Evolutionary conservation across 108 stramenopile genomes (phyloP), one percentile per base, ranked within the genome.

Genomic region (Skeletonema tropicum): DNA sequence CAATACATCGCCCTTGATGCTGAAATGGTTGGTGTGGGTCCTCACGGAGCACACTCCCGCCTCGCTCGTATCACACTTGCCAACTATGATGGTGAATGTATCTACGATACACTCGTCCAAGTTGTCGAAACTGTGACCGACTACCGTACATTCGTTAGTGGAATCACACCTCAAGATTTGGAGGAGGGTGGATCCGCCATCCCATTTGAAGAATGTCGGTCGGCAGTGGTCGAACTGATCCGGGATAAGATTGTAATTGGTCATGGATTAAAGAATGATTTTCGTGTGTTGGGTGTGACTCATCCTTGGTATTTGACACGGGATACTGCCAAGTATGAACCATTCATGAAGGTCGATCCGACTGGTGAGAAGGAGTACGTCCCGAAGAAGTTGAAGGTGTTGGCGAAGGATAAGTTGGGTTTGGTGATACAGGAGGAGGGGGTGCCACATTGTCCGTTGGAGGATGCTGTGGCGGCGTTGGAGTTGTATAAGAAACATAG

Each of bases 11-110:
- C 86, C 12, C 75, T 99, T 58, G 92, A 96, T 35, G 95, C 94
- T 55, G 98, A 97, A 74, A 96, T 97, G 94, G 98, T 99, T 0
- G 94, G 94, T 26, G 87, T 95, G 2, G 89, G 89, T 7, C 41
- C 60, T 3, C 64, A 73, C 39, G 87, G 87, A 33, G 29, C 25
- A 8, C 36, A 36, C 5, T 88, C 87, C 14, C 89, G 83, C 19
- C 83, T 95, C 23, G 70, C 90, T 9, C 86, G 94, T 30, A 89
- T 97, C 17, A 83, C 89, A 19, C 64, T 96, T 2, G 75, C 92
- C 39, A 87, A 94, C 60, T 95, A 89, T 86, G 83, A 92, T 30
- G 83, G 85, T 3, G 72, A 92, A 60, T 61, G 87, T 17, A 70
- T 96, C 25, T 83, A 91, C 39, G 94, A 94, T 63, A 86, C 86